Conservation (phyloP, 1,139 yeast genomes). For the Protomyces lactucae-debilis region DNA sequence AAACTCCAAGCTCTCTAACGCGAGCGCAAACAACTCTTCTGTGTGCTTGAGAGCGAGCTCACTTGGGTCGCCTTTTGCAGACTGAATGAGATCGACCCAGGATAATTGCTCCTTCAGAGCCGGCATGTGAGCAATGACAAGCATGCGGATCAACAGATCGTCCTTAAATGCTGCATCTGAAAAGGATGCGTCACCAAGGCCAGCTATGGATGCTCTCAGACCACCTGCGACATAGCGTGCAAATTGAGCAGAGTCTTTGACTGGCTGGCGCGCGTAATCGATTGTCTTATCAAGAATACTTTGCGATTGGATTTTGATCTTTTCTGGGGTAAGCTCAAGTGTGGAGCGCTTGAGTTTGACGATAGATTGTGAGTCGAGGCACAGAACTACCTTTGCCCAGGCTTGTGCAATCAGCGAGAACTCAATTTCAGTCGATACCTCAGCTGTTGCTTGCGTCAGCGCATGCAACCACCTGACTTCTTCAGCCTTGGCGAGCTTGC, state of each 20-base stretch:
- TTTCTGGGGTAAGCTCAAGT: neutral
- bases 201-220: neutral
- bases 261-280: conserved; percentile 24
- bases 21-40: conserved; percentile 38
- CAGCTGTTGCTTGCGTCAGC: conserved; percentile 8
- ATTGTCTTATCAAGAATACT: conserved; percentile 28
- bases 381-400: neutral
- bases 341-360: neutral
- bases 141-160: conserved; percentile 45
- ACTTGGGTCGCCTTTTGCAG: conserved; percentile 63
- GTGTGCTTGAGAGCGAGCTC: conserved; percentile 47
- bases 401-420: neutral
- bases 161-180: conserved; percentile 41
- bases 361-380: neutral
- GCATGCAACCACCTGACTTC: conserved; percentile 18
- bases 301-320: neutral
- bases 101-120: conserved; percentile 35
- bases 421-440: neutral
- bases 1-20: conserved; percentile 32
- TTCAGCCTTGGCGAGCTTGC: conserved; percentile 43
- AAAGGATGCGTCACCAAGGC: neutral
- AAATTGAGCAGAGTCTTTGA: conserved; percentile 30
- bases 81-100: conserved; percentile 76
- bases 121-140: conserved; percentile 55
- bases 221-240: conserved; percentile 2